These are phyloP conservation scores for Scedosporium minutisporum DNA, from an alignment of 2,329 filamentous ascomycete species.

Conservation along the genomic window DNA sequence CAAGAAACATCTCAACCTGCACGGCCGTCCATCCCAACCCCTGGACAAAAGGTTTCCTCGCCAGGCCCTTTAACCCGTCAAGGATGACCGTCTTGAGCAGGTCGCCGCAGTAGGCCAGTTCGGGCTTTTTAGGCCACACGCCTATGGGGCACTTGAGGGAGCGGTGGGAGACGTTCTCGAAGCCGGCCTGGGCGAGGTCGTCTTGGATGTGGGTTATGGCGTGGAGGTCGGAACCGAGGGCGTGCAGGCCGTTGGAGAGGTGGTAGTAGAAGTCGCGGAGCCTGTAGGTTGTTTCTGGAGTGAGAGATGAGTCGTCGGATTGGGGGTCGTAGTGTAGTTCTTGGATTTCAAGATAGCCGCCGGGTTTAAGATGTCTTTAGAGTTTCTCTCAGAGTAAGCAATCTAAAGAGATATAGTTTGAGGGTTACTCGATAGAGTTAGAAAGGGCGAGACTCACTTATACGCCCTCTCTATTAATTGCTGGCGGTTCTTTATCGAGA, in stretches of 20 bases:
- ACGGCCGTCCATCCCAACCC: slow-evolving; percentile 29
- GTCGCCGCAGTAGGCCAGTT: slow-evolving; percentile 34
- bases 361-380: slow-evolving; percentile 38
- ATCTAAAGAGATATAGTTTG: no score
- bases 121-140: slow-evolving; percentile 33
- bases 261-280: slow-evolving; percentile 35
- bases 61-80: slow-evolving; percentile 28
- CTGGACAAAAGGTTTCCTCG: slow-evolving; percentile 27
- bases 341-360: slow-evolving; percentile 40
- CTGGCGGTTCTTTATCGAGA: slow-evolving; percentile 31
- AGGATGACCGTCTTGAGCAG: slow-evolving; percentile 33
- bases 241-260: slow-evolving; percentile 28
- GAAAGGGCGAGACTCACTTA: slow-evolving; percentile 21
- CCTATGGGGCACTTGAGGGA: slow-evolving; percentile 39
- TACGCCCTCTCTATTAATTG: slow-evolving; percentile 32
- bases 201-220: slow-evolving; percentile 25
- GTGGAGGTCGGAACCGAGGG: slow-evolving; percentile 31
- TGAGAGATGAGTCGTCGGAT: slow-evolving; percentile 35
- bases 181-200: slow-evolving; percentile 30
- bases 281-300: slow-evolving; percentile 29
- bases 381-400: neutral
- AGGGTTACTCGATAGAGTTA: neutral
- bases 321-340: slow-evolving; percentile 32
- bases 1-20: slow-evolving; percentile 33
- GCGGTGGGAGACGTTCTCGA: slow-evolving; percentile 28